Base-by-base conservation (phyloP, 768 basidiomycete species). In the Podaxis rugospora region DNA sequence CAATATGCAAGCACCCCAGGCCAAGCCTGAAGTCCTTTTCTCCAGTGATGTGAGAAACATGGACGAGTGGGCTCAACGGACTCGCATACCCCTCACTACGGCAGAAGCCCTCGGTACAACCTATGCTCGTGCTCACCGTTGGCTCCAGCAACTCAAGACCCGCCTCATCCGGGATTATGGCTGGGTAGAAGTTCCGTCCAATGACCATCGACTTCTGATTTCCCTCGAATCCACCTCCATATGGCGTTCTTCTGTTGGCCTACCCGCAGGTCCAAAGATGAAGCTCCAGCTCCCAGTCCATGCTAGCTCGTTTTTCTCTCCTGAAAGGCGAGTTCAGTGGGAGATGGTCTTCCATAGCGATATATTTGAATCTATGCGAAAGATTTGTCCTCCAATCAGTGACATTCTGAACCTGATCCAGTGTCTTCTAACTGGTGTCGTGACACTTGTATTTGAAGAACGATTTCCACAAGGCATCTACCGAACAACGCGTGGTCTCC, bases 331-430 rank as follows among this genome's bases (percentile, higher is more conserved):
- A 62, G 83, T 92, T 50, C 90, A 92, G 70, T 93, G 92, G 91
- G 85, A 92, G 71, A 92, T 92, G 90, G 89, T 92, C 67, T 93
- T 93, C 70, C 90, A 88, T 70, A 84, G 83, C 67, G 87, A 88
- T 72, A 83, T 85, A 54, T 89, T 89, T 73, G 86, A 87, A 67
- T 86, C 84, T 28, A 81, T 87, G 59, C 79, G 87, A 36, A 86
- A 87, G 71, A 82, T 86, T 65, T 83, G 84, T 58, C 81, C 83
- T 32, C 88, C 88, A 51, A 82, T 89, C 70, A 84, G 81, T 72
- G 87, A 89, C 71, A 85, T 89, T 65, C 76, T 89, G 62, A 80
- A 80, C 70, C 79, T 89, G 61, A 70, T 89, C 42, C 88, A 89
- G 68, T 89, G 88, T 66, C 84, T 89, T 44, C 81, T 89, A 67